These are phyloP conservation scores for Paecilomyces niveus DNA, from an alignment of 2,329 filamentous ascomycete genomes.

Conservation along the genomic window DNA sequence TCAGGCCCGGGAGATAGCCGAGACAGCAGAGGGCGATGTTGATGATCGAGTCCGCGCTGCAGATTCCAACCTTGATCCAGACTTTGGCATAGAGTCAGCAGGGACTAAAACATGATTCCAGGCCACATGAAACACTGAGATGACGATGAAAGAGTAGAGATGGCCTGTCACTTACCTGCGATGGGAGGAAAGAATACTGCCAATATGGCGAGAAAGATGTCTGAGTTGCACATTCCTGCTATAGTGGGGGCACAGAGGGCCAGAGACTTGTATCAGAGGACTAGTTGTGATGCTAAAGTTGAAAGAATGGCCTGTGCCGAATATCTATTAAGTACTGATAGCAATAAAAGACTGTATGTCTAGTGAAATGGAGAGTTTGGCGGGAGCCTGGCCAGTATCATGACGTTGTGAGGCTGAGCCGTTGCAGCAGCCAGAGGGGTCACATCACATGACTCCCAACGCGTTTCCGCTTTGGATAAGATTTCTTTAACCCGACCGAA, in stretches of 20 bases:
- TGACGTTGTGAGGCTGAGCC: not conserved
- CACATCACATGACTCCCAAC: slow-evolving; percentile 1
- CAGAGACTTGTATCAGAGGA: not conserved
- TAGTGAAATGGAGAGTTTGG: not conserved
- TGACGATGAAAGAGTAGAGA: not conserved
- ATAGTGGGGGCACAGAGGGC: slow-evolving; percentile 1
- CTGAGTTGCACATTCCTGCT: slow-evolving; percentile 49
- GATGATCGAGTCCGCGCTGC: slow-evolving; percentile 85
- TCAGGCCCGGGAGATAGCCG: slow-evolving; percentile 74
- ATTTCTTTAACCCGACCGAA: too few species aligned
- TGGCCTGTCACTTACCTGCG: slow-evolving; percentile 40
- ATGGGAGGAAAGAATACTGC: slow-evolving; percentile 56
- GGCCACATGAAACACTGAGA: not conserved
- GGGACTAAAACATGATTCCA: not conserved
- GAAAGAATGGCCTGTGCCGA: not conserved
- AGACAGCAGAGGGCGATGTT: slow-evolving; percentile 85
- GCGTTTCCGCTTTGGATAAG: not conserved
- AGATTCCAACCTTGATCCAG: slow-evolving; percentile 94
- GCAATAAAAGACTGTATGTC: not conserved
- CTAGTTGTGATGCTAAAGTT: not conserved
- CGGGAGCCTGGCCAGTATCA: not conserved
- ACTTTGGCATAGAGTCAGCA: slow-evolving; percentile 50
- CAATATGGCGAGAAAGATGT: slow-evolving; percentile 54
- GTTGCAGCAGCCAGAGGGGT: not conserved
- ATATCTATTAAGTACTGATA: not conserved